These are phyloP conservation scores for Glycine tomentella DNA, from an alignment of 306 rosid species.

Conservation along the genomic window DNA sequence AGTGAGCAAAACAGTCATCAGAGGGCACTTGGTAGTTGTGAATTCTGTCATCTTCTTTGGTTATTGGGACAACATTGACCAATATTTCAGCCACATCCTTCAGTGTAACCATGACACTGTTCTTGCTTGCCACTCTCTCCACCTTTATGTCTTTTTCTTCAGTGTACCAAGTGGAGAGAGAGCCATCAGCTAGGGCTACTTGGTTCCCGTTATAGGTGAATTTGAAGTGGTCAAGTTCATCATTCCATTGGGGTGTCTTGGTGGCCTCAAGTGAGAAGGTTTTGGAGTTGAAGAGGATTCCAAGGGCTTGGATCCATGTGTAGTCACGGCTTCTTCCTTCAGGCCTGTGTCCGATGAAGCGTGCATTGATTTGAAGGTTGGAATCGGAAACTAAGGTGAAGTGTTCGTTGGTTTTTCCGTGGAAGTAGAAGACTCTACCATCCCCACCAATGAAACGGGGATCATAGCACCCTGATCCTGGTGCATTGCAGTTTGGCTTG, in stretches of 20 bases:
- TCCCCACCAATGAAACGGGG: slow-evolving; percentile 64
- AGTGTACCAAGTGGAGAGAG: slow-evolving; percentile 49
- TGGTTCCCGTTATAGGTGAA: slow-evolving; percentile 45
- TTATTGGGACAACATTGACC: slow-evolving; percentile 58
- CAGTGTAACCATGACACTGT: slow-evolving; percentile 44
- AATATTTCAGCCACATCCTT: slow-evolving; percentile 53
- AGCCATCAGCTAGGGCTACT: slow-evolving; percentile 18
- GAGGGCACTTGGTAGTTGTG: slow-evolving; percentile 52
- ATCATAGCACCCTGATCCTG: slow-evolving; percentile 61
- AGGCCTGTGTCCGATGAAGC: slow-evolving; percentile 56
- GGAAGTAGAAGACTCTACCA: slow-evolving; percentile 62
- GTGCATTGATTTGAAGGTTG: slow-evolving; percentile 58
- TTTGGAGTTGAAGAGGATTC: slow-evolving; percentile 47
- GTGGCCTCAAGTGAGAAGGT: slow-evolving; percentile 54
- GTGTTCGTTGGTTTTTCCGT: slow-evolving; percentile 54
- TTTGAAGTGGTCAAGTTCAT: slow-evolving; percentile 44
- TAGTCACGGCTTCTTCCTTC: slow-evolving; percentile 44
- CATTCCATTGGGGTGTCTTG: slow-evolving; percentile 45
- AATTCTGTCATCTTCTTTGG: slow-evolving; percentile 56
- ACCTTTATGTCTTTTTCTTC: slow-evolving; percentile 39
- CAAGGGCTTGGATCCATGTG: slow-evolving; percentile 59
- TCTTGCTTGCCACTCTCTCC: slow-evolving; percentile 54
- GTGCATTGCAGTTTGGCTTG: slow-evolving; percentile 62
- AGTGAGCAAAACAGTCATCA: slow-evolving; percentile 57
- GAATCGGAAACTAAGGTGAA: slow-evolving; percentile 54